Evolutionary conservation across 2,329 filamentous ascomycete genomes (phyloP).

Genomic region (Aspergillus sp.): DNA sequence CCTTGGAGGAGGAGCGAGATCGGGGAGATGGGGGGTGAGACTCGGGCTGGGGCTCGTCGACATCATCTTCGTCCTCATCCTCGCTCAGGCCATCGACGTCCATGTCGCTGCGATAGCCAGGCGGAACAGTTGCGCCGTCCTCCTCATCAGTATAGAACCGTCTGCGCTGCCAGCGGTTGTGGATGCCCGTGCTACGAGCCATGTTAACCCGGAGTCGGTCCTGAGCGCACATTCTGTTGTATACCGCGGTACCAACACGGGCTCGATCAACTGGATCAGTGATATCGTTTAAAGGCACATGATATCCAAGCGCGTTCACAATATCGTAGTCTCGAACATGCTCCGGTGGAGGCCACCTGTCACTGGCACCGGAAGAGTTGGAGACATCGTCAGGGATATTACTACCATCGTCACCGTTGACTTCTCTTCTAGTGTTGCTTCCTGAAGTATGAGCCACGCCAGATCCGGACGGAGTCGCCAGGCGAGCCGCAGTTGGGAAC

Average conservation of each 20-base stretch:
- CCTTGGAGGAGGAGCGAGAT: conserved; percentile 76
- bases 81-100: conserved; percentile 31
- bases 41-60: conserved; percentile 38
- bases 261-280: conserved; percentile 45
- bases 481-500: conserved; percentile 34
- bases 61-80: conserved; percentile 59
- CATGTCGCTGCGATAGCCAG: conserved; percentile 57
- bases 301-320: conserved; percentile 43
- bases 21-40: conserved; percentile 51
- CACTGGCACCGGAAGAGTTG: conserved; percentile 31
- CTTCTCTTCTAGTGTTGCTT: conserved; percentile 21
- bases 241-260: conserved; percentile 41
- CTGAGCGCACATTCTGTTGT: conserved; percentile 42
- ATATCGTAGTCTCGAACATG: conserved; percentile 45
- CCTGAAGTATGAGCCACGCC: conserved; percentile 13
- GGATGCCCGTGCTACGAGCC: conserved; percentile 49
- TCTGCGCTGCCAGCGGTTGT: conserved; percentile 73
- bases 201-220: conserved; percentile 41
- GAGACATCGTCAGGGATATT: conserved; percentile 27
- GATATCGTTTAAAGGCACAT: conserved; percentile 45
- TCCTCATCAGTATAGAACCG: conserved; percentile 85
- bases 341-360: conserved; percentile 43
- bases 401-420: conserved; percentile 23
- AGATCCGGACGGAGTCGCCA: conserved; percentile 20
- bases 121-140: conserved; percentile 68